Evolutionary conservation across 2,329 filamentous ascomycete species (phyloP).

Genomic region (Laburnicola sp.): DNA sequence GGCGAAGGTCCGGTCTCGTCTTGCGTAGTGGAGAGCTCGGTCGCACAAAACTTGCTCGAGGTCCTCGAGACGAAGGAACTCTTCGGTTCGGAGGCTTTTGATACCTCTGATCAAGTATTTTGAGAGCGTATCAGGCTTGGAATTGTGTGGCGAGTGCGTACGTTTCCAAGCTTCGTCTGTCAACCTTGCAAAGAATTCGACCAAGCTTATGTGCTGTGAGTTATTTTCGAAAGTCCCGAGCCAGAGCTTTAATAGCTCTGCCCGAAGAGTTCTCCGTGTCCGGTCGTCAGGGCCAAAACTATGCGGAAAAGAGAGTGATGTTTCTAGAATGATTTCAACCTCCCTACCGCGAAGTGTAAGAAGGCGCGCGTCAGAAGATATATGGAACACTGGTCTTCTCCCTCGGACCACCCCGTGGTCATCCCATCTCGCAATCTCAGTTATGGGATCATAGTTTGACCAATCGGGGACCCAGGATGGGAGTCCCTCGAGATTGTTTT

Average conservation of each 20-base stretch:
- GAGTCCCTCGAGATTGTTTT: neutral
- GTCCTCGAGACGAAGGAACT: too few relatives aligned
- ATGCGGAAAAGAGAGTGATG: neutral
- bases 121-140: neutral
- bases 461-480: slow-evolving; percentile 8
- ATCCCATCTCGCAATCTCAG: slow-evolving; percentile 4
- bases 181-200: neutral
- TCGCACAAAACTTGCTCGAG: neutral
- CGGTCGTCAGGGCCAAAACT: neutral
- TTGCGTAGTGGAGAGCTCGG: neutral
- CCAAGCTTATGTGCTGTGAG: neutral
- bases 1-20: neutral
- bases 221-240: neutral
- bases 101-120: neutral
- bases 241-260: neutral
- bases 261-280: neutral
- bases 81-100: neutral
- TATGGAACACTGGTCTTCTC: neutral
- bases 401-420: neutral
- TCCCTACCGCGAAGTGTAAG: neutral
- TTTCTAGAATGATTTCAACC: neutral
- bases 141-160: neutral
- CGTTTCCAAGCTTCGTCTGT: neutral
- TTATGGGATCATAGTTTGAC: neutral
- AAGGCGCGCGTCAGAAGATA: neutral